These are phyloP conservation scores for Aureobasidium sp. DNA, from an alignment of 2,329 filamentous ascomycete species.

Conservation along the genomic window DNA sequence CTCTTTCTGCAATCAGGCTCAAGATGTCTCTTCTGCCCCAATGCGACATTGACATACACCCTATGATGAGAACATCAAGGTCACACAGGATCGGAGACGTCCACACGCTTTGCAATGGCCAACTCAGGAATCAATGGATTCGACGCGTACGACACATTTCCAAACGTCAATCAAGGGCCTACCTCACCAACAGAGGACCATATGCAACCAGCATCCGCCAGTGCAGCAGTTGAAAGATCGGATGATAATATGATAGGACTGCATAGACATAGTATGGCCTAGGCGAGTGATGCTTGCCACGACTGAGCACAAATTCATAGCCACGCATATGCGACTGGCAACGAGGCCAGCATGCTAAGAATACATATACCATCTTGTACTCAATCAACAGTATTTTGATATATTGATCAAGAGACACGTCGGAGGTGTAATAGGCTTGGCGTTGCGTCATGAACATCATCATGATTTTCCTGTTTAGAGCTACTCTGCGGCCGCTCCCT, in stretches of 20 bases:
- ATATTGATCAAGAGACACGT: not conserved
- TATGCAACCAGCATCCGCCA: too few relatives aligned
- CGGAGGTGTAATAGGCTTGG: not conserved
- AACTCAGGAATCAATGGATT: not conserved
- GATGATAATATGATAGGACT: not conserved
- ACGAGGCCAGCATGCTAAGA: not conserved
- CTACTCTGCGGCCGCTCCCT: not conserved
- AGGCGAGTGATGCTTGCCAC: too few relatives aligned
- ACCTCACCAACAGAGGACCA: not conserved
- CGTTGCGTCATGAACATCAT: constrained; percentile 9
- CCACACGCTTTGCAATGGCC: not conserved
- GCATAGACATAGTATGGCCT: not conserved
- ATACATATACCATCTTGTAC: not conserved
- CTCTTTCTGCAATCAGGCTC: too few relatives aligned
- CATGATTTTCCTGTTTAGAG: constrained; percentile 9
- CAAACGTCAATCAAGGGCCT: not conserved
- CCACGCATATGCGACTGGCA: not conserved
- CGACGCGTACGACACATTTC: not conserved
- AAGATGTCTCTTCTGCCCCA: not conserved
- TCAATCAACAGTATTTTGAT: not conserved
- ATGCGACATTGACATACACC: not conserved
- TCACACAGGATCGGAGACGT: not conserved
- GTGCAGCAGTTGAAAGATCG: not conserved
- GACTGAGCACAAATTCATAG: not conserved
- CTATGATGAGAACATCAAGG: not conserved